A percentile compares a stretch with the other conserved stretches of the same genome.
phyloP scores from a whole-genome alignment of 768 basidiomycete species.

The Cystofilobasidium bisporidii region DNA sequence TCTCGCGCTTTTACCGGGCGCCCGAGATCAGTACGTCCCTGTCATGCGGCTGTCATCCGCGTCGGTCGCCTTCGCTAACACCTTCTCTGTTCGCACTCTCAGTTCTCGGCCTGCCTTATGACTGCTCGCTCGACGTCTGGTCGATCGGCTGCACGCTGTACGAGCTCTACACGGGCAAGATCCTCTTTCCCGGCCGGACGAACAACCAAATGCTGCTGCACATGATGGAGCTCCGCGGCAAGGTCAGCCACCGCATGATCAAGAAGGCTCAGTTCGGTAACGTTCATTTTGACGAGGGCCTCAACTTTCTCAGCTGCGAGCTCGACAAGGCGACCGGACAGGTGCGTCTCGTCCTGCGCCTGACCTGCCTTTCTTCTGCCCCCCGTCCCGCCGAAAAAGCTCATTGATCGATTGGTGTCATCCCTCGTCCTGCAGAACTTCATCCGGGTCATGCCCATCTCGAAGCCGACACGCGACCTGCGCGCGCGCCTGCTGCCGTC shows the following conservation, averaged over 20 bases:
- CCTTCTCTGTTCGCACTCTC: conserved; percentile 14
- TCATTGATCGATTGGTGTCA: not conserved
- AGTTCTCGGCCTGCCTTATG: conserved; percentile 94
- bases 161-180: conserved; percentile 90
- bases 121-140: conserved; percentile 89
- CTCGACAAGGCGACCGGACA: conserved; percentile 71
- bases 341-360: conserved; percentile 48
- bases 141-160: conserved; percentile 96
- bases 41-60: not conserved
- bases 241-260: conserved; percentile 86
- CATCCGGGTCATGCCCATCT: conserved; percentile 65
- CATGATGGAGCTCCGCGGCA: conserved; percentile 96
- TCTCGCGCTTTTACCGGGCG: conserved; percentile 92
- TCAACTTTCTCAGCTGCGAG: conserved; percentile 70
- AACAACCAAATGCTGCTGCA: conserved; percentile 96
- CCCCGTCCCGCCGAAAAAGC: not conserved
- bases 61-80: no score
- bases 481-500: conserved; percentile 72
- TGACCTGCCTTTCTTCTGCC: not conserved
- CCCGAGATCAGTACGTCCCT: conserved; percentile 86
- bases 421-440: conserved; percentile 52
- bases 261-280: conserved; percentile 89
- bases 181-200: conserved; percentile 88
- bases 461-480: conserved; percentile 73
- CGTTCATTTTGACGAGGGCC: conserved; percentile 86